Evolutionary conservation across 2,329 filamentous ascomycete species (phyloP), one percentile per base, ranked within the genome.

Genomic region (Cryoendolithus antarcticus): DNA sequence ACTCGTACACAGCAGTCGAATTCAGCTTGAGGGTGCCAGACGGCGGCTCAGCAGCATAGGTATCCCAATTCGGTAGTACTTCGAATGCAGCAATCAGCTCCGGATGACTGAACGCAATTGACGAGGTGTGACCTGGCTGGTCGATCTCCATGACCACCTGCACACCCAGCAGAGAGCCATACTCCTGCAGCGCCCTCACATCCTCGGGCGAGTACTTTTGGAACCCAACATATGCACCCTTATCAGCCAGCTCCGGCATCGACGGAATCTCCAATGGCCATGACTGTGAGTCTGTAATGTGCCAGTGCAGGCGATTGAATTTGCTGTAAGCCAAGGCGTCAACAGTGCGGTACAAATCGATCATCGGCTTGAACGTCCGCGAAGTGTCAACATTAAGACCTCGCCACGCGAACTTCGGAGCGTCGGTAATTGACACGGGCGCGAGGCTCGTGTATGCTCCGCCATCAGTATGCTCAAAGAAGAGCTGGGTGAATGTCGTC

Each of bases 261-360:
- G 80, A 62, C 1, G 83, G 82, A 37, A 93, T 79, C 48, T 86
- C 83, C 15, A 93, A 66, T 0, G 86, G 86, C 81, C 85, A 93
- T 3, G 83, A 83, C 60, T 93, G 85, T 10, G 80, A 77, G 59
- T 93, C 85, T 4, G 83, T 91, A 41, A 80, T 70, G 64, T 93
- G 85, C 39, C 89, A 66, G 60, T 91, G 85, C 40, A 93, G 69
- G 4, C 77, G 71, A 62, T 91, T 91, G 67, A 91, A 72, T 65
- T 93, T 91, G 65, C 79, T 85, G 72, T 77, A 86, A 1, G 81
- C 67, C 2, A 80, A 64, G 31, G 77, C 81, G 54, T 93, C 82
- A 47, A 94, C 82, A 38, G 78, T 84, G 37, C 77, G 75, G 53
- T 78, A 70, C 48, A 93, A 78, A 51, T 82, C 74, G 3, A 66